Evolutionary conservation across 768 basidiomycete species (phyloP).

Genomic region (Leccinellum luteum): DNA sequence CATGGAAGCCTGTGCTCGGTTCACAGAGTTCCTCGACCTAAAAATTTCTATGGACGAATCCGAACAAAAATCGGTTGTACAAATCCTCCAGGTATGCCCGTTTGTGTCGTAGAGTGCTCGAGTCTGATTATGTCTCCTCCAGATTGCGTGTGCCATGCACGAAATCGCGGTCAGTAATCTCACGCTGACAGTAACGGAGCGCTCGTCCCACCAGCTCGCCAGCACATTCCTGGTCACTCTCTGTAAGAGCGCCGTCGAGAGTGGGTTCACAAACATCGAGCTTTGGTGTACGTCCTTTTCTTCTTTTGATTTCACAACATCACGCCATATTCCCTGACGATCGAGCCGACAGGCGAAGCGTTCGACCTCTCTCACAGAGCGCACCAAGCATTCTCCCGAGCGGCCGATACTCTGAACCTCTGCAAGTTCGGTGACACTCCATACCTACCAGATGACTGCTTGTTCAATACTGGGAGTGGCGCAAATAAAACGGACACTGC

Average conservation of each 20-base stretch:
- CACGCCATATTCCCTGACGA: background rate
- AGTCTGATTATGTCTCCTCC: background rate
- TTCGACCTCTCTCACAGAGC: background rate
- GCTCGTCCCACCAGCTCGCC: conserved; percentile 9
- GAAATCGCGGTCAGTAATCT: conserved; percentile 21
- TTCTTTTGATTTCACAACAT: background rate
- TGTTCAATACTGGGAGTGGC: background rate
- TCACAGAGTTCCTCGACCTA: conserved; percentile 10
- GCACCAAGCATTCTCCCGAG: background rate
- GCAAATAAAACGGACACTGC: background rate
- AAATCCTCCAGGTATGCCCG: conserved; percentile 18
- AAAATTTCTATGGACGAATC: background rate
- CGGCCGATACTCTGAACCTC: conserved; percentile 3
- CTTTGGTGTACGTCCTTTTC: conserved; percentile 15
- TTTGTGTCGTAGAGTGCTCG: background rate
- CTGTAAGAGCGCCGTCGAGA: conserved; percentile 1
- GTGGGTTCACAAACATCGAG: background rate
- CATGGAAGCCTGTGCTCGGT: conserved; percentile 7
- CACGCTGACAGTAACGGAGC: conserved; percentile 3
- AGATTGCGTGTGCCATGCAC: conserved; percentile 25
- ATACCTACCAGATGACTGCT: background rate
- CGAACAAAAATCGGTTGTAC: conserved; percentile 18
- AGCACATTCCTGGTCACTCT: conserved; percentile 5
- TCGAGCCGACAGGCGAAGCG: conserved; percentile 8
- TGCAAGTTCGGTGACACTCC: background rate